Percentiles rank a stretch among this genome's conserved stretches.
phyloP scores from a whole-genome alignment of 202 grass and related monocot genomes.

The Hordeum pubiflorum region DNA sequence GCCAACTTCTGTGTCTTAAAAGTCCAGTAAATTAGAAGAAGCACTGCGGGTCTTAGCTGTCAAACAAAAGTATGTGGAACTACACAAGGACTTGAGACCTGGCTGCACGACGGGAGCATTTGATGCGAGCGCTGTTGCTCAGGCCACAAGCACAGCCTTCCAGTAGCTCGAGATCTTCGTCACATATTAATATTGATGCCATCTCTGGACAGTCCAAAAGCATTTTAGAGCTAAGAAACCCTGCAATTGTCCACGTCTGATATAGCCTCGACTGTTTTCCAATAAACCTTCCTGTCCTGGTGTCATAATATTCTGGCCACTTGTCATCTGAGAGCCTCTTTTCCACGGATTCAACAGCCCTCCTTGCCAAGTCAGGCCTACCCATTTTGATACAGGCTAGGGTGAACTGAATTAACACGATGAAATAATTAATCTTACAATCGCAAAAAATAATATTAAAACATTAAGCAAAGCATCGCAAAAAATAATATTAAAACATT shows the following conservation, averaged over 20 bases:
- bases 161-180: conserved; percentile 90
- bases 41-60: not conserved
- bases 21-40: not conserved
- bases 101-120: conserved; percentile 79
- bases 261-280: conserved; percentile 82
- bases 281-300: conserved; percentile 75
- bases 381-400: conserved; percentile 97
- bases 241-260: conserved; percentile 90
- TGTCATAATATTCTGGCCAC: conserved; percentile 94
- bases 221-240: conserved; percentile 84
- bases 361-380: conserved; percentile 65
- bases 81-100: conserved; percentile 82
- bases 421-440: conserved; percentile 8
- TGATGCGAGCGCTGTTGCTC: conserved; percentile 68
- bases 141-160: conserved; percentile 81
- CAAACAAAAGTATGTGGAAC: conserved; percentile 19
- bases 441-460: not conserved
- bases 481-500: not conserved
- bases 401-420: conserved; percentile 61
- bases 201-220: conserved; percentile 69
- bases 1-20: not conserved
- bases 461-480: not conserved
- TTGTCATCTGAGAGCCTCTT: conserved; percentile 78
- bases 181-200: conserved; percentile 63
- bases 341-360: conserved; percentile 72